Base-by-base conservation (phyloP, 140 eudicot species). In the Flaveria floridana region DNA sequence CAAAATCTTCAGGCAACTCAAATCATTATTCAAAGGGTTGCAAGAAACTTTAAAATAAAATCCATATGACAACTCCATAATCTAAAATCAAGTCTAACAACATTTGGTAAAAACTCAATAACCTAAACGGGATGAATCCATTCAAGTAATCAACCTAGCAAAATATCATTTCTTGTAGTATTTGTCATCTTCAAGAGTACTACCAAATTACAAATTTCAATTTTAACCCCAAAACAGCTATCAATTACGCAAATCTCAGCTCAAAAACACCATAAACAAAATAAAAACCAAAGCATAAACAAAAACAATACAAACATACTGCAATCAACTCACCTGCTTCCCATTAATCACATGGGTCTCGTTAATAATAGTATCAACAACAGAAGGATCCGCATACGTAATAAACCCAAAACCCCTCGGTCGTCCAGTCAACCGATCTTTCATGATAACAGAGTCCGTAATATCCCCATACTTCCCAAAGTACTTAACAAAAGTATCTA, bases 361-460 rank as follows among this genome's bases (percentile, higher is more conserved):
- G 1, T 82, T 85, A n/a, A 93, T 93, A 50, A 93, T 89, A 34
- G 88, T 85, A 72, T 93, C 98, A 9, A 93, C 98, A 15, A 93
- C 96, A 18, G 91, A 73, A 3, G 98, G 98, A 71, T 93, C 97
- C 6, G 89, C 96, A 76, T 90, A 90, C 1, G 98, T 93, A 50
- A 93, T 93, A 71, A 93, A 90, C 73, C 98, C 98, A 59, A 93
- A 93, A 1, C 98, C 98, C 68, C 97, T 82, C 6, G 98, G 98
- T 15, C 97, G 79, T 37, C 97, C 96, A 0, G 96, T 90, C 46
- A 69, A 79, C 44, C 97, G 82, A 52, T 93, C 98, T 66, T 93
- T 93, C 97, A 93, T 90, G 18, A 93, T 90, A 12, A 93, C 98
- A 11, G 96, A 87, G 63, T 93, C 97, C 1, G 92, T 85, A 21